Conservation (phyloP, 164 flowering plant genomes). For the Macadamia tetraphylla region DNA sequence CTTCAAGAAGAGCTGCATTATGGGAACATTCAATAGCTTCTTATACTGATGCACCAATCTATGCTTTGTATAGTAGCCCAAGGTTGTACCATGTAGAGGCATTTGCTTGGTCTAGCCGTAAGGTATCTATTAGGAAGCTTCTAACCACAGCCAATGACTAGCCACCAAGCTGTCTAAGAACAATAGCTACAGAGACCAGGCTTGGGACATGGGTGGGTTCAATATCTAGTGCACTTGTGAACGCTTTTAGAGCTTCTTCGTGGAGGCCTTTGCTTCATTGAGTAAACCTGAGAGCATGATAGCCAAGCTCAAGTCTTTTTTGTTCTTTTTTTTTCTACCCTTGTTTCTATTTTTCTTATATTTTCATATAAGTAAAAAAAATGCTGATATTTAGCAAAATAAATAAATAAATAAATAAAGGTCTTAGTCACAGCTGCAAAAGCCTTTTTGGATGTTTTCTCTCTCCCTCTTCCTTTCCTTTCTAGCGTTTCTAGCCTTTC, state of each 20-base stretch:
- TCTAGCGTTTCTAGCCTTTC: too few relatives aligned
- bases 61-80: constrained; percentile 57
- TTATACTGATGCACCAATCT: constrained; percentile 31
- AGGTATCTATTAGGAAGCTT: constrained; percentile 66
- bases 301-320: too few relatives aligned
- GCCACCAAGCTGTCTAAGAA: constrained; percentile 42
- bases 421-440: too few relatives aligned
- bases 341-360: too few relatives aligned
- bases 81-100: constrained; percentile 79
- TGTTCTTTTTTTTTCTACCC: too few relatives aligned
- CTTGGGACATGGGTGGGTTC: constrained; percentile 77
- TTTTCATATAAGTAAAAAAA: too few relatives aligned
- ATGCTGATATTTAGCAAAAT: too few relatives aligned
- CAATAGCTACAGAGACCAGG: constrained; percentile 57
- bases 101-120: constrained; percentile 66
- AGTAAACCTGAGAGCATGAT: constrained; percentile 44
- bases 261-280: constrained; percentile 57
- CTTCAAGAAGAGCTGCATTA: constrained; percentile 77
- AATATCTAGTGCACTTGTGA: constrained; percentile 52
- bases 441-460: too few relatives aligned
- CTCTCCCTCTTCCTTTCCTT: too few relatives aligned
- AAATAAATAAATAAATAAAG: too few relatives aligned
- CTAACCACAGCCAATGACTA: constrained; percentile 46
- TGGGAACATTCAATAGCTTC: constrained; percentile 82
- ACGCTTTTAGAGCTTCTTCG: constrained; percentile 61